Evolutionary conservation across 2,329 filamentous ascomycete genomes (phyloP).

Genomic region (Whalleya microplaca): DNA sequence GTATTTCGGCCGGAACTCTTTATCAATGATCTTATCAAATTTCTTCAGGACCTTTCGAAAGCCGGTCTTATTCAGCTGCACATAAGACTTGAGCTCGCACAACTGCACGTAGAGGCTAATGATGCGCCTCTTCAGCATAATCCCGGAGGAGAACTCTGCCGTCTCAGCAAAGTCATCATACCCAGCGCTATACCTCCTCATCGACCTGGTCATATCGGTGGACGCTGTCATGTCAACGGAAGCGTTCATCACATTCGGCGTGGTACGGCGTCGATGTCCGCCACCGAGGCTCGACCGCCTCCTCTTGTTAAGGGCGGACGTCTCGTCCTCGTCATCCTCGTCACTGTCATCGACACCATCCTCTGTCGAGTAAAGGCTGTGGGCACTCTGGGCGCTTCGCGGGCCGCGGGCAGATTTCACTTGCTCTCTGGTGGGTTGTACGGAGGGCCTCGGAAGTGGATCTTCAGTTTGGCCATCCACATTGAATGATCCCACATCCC

Average conservation of each 20-base stretch:
- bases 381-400: slow-evolving; percentile 41
- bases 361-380: slow-evolving; percentile 55
- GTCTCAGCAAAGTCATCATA: slow-evolving; percentile 83
- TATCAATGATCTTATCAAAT: slow-evolving; percentile 94
- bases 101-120: slow-evolving; percentile 87
- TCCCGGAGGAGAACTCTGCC: slow-evolving; percentile 68
- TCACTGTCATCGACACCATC: slow-evolving; percentile 66
- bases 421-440: slow-evolving; percentile 37
- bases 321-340: slow-evolving; percentile 45
- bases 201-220: slow-evolving; percentile 60
- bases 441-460: slow-evolving; percentile 30
- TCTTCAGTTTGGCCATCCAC: slow-evolving; percentile 55
- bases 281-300: slow-evolving; percentile 44
- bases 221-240: slow-evolving; percentile 64
- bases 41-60: slow-evolving; percentile 98
- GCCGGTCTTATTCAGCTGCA: slow-evolving; percentile 94
- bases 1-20: slow-evolving; percentile 76
- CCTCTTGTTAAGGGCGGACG: slow-evolving; percentile 53
- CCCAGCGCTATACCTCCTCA: slow-evolving; percentile 65
- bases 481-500: slow-evolving; percentile 72
- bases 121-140: slow-evolving; percentile 91
- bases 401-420: slow-evolving; percentile 43
- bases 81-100: slow-evolving; percentile 93
- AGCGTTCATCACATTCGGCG: slow-evolving; percentile 42
- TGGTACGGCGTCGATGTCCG: slow-evolving; percentile 42